phyloP scores from a whole-genome alignment of 495 filamentous ascomycete species.

The Penicillium verhagenii region DNA sequence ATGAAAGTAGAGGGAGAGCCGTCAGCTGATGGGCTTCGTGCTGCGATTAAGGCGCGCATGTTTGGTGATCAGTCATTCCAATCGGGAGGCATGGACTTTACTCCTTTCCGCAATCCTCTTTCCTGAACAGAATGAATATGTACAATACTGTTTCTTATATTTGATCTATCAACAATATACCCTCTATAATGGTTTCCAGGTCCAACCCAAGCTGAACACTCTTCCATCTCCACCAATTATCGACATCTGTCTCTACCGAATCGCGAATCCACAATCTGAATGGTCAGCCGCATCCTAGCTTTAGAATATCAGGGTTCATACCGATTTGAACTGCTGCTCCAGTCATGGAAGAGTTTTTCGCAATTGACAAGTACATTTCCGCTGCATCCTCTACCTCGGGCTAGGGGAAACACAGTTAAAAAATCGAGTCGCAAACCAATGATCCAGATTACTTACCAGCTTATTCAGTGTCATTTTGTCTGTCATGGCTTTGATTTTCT shows the following conservation, averaged over 20 bases:
- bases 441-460: conserved; percentile 30
- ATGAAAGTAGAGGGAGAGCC: conserved; percentile 48
- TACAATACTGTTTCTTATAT: conserved; percentile 10
- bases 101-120: conserved; percentile 41
- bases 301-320: conserved; percentile 21
- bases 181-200: not conserved
- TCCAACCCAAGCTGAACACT: not conserved
- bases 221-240: not conserved
- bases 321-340: conserved; percentile 54
- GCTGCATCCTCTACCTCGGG: conserved; percentile 57
- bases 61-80: conserved; percentile 32
- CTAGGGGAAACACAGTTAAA: conserved; percentile 27
- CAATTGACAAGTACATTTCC: conserved; percentile 49
- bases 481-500: conserved; percentile 38
- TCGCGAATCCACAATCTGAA: conserved; percentile 39
- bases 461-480: conserved; percentile 43
- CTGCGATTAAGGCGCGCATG: conserved; percentile 46
- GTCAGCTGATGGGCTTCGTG: conserved; percentile 36
- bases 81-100: conserved; percentile 27
- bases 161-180: conserved; percentile 21
- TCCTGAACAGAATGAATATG: conserved; percentile 17
- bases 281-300: conserved; percentile 12
- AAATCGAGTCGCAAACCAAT: not conserved
- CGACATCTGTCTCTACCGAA: conserved; percentile 14
- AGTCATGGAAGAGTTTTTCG: conserved; percentile 59